These are phyloP conservation scores for Filosporella fistucella DNA, from an alignment of 495 filamentous ascomycete genomes.

Conservation along the genomic window DNA sequence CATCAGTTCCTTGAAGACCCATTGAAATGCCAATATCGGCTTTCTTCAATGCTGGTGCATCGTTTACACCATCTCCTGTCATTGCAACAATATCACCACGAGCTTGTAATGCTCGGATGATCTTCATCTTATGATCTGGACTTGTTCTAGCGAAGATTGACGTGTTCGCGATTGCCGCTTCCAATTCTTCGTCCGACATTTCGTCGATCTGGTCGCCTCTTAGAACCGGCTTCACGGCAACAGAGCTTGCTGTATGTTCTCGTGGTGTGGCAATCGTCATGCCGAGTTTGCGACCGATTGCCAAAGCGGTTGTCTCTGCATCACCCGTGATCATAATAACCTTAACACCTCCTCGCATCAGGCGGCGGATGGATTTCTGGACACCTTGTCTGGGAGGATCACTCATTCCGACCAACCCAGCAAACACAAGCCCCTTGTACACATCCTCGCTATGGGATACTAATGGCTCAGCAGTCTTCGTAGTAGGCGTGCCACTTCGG, in stretches of 20 bases:
- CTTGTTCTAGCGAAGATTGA: slow-evolving; percentile 95
- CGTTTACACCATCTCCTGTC: slow-evolving; percentile 98
- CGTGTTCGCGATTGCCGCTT: slow-evolving; percentile 76
- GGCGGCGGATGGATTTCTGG: slow-evolving; percentile 78
- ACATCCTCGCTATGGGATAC: slow-evolving; percentile 57
- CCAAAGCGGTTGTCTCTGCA: slow-evolving; percentile 87
- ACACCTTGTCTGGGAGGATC: slow-evolving; percentile 90
- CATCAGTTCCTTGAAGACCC: slow-evolving; percentile 92
- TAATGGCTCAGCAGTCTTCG: slow-evolving; percentile 34
- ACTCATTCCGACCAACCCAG: slow-evolving; percentile 93
- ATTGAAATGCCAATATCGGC: slow-evolving; percentile 98
- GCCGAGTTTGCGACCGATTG: slow-evolving; percentile 87
- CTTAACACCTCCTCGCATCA: slow-evolving; percentile 91
- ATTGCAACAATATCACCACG: slow-evolving; percentile 97
- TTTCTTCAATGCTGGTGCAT: slow-evolving; percentile 94
- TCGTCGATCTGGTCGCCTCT: slow-evolving; percentile 85
- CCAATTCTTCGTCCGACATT: slow-evolving; percentile 81
- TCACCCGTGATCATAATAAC: slow-evolving; percentile 99
- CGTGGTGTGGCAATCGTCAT: slow-evolving; percentile 63
- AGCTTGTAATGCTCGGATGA: slow-evolving; percentile 83
- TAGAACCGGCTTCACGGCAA: slow-evolving; percentile 65
- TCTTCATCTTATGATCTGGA: slow-evolving; percentile 97
- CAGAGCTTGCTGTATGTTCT: slow-evolving; percentile 36
- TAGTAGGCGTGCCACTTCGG: slow-evolving; percentile 26
- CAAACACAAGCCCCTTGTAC: slow-evolving; percentile 82